Percentiles rank a stretch among this genome's conserved stretches.
Evolutionary conservation across 2,329 filamentous ascomycete species (phyloP).

Genomic region (Bipolaris victoriae): DNA sequence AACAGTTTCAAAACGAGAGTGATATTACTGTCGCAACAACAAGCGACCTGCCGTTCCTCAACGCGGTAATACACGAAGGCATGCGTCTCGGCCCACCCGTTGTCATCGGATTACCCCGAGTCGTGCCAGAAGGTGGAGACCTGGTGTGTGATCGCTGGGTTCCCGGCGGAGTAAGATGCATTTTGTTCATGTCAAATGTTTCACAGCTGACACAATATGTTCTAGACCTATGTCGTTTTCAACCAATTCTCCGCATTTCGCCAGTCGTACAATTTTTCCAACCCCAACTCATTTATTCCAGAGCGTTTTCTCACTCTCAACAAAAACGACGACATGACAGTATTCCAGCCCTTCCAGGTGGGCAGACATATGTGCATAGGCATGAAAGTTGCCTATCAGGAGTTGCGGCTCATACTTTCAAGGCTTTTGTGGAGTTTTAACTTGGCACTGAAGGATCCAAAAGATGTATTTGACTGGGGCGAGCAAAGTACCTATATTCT

Average conservation of each 20-base stretch:
- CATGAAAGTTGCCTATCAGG: constrained; percentile 36
- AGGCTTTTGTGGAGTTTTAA: constrained; percentile 52
- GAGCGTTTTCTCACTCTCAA: constrained; percentile 40
- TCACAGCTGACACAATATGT: background rate
- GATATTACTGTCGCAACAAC: constrained; percentile 34
- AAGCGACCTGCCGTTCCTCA: constrained; percentile 30
- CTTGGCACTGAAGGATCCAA: constrained; percentile 17
- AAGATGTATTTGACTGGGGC: constrained; percentile 29
- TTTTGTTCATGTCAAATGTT: no score
- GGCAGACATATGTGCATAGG: constrained; percentile 41
- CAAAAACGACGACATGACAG: constrained; percentile 30
- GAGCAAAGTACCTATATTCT: constrained; percentile 31
- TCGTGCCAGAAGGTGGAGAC: constrained; percentile 32
- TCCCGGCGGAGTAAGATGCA: constrained; percentile 27
- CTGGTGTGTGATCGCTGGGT: constrained; percentile 32
- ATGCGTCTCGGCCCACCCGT: constrained; percentile 41
- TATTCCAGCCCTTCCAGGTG: constrained; percentile 35
- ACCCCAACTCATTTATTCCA: constrained; percentile 41
- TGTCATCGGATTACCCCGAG: constrained; percentile 24
- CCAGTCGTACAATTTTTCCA: constrained; percentile 35
- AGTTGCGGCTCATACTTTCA: constrained; percentile 48
- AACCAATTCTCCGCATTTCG: constrained; percentile 39
- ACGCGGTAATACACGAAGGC: constrained; percentile 48
- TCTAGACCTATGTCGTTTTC: constrained; percentile 37
- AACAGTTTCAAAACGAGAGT: constrained; percentile 26